These are phyloP conservation scores for Gymnopus androsaceus DNA, from an alignment of 1,284 basidiomycete genomes.

Conservation along the genomic window DNA sequence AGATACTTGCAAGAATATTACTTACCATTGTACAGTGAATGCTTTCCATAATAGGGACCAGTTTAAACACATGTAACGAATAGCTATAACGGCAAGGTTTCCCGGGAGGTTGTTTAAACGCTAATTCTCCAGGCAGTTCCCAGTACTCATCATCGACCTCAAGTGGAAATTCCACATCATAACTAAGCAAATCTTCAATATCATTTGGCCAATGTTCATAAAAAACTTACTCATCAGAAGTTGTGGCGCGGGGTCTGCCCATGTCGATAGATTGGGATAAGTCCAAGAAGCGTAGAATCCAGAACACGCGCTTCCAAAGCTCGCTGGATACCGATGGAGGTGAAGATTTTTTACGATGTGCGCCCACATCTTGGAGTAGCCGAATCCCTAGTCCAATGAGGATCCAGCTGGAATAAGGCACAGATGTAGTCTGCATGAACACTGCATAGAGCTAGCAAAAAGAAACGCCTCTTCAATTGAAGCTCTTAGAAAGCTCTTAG, in stretches of 20 bases:
- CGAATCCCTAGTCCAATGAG: constrained; percentile 56
- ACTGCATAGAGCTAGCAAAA: constrained; percentile 25
- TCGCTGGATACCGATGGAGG: constrained; percentile 45
- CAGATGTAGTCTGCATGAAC: constrained; percentile 47
- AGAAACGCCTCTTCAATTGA: background rate
- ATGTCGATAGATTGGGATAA: constrained; percentile 21
- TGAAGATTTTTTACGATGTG: constrained; percentile 37
- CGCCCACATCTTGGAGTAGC: constrained; percentile 52
- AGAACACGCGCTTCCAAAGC: constrained; percentile 66
- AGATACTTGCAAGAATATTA: background rate
- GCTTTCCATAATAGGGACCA: constrained; percentile 9
- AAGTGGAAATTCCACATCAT: constrained; percentile 8
- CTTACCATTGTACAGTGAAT: background rate
- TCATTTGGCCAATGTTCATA: background rate
- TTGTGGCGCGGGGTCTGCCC: constrained; percentile 12
- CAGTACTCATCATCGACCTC: constrained; percentile 18
- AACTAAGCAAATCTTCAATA: background rate
- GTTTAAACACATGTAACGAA: constrained; percentile 2
- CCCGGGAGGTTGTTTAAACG: constrained; percentile 14
- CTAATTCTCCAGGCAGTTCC: constrained; percentile 3
- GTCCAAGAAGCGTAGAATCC: constrained; percentile 32
- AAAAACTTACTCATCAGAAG: background rate
- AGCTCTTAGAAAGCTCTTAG: no score
- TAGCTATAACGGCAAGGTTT: background rate
- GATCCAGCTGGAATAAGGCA: constrained; percentile 58